Evolutionary conservation across 805 yeast genomes (phyloP).

Genomic region (Lipomyces yamadae): DNA sequence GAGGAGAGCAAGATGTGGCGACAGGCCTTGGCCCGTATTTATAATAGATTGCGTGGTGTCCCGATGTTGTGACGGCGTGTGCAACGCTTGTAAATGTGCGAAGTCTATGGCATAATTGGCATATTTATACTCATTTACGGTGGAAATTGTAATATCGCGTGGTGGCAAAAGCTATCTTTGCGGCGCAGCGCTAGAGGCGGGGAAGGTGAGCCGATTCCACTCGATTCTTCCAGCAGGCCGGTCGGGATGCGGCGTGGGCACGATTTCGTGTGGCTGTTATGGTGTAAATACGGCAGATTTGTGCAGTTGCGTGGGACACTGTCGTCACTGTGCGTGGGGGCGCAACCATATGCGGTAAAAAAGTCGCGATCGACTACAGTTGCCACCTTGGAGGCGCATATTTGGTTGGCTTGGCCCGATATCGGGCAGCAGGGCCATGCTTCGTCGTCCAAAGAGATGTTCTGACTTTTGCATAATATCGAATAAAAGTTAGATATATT

Average conservation of each 20-base stretch:
- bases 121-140: no score
- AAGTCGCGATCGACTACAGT: background rate
- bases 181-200: background rate
- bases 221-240: background rate
- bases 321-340: background rate
- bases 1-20: no score
- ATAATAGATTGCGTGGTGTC: no score
- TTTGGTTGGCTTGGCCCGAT: background rate
- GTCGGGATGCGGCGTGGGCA: background rate
- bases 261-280: background rate
- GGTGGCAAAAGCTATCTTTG: background rate
- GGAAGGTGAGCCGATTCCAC: background rate
- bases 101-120: no score
- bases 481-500: no score
- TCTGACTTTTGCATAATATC: no score
- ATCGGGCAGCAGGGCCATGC: no score
- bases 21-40: no score
- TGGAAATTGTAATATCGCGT: no score
- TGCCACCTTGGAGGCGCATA: background rate
- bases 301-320: background rate
- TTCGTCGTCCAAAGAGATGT: no score
- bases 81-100: no score
- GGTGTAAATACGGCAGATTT: background rate
- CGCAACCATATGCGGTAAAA: background rate
- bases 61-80: no score